Evolutionary conservation across 768 basidiomycete genomes (phyloP).

Genomic region (Astraeus odoratus): DNA sequence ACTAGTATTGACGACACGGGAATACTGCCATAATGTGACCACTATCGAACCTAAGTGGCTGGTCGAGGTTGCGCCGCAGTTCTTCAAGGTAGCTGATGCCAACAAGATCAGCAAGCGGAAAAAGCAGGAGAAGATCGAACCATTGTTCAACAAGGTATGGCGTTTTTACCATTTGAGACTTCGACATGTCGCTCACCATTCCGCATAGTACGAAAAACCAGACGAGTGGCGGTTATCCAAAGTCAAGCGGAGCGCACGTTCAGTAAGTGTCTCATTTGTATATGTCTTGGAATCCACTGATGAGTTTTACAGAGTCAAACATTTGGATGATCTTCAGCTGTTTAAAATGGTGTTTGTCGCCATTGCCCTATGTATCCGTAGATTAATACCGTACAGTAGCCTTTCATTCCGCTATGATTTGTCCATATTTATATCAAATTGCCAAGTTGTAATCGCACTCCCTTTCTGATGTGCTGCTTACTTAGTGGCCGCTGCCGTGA

Average conservation of each 20-base stretch:
- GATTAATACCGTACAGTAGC: too few species aligned
- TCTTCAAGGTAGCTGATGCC: slow-evolving; percentile 97
- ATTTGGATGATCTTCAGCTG: slow-evolving; percentile 51
- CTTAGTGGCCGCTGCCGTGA: too few species aligned
- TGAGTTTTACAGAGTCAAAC: slow-evolving; percentile 66
- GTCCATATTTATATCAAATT: too few species aligned
- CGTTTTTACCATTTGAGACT: slow-evolving; percentile 1
- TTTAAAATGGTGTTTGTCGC: neutral
- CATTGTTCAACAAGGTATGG: slow-evolving; percentile 82
- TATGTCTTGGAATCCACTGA: slow-evolving; percentile 9
- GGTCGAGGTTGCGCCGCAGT: slow-evolving; percentile 94
- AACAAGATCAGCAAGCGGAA: slow-evolving; percentile 98
- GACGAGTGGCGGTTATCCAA: slow-evolving; percentile 95
- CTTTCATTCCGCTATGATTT: too few species aligned
- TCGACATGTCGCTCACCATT: neutral
- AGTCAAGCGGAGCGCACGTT: slow-evolving; percentile 84
- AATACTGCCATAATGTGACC: slow-evolving; percentile 90
- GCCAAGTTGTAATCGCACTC: too few species aligned
- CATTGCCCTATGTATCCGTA: slow-evolving; percentile 5
- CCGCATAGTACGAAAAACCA: slow-evolving; percentile 67
- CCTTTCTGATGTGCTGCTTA: too few species aligned
- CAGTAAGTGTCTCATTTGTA: slow-evolving; percentile 37
- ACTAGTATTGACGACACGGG: slow-evolving; percentile 90
- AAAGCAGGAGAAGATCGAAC: slow-evolving; percentile 94
- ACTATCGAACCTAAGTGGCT: slow-evolving; percentile 98